Evolutionary conservation across 2,329 filamentous ascomycete genomes (phyloP).

Genomic region (Dothidotthia symphoricarpi): DNA sequence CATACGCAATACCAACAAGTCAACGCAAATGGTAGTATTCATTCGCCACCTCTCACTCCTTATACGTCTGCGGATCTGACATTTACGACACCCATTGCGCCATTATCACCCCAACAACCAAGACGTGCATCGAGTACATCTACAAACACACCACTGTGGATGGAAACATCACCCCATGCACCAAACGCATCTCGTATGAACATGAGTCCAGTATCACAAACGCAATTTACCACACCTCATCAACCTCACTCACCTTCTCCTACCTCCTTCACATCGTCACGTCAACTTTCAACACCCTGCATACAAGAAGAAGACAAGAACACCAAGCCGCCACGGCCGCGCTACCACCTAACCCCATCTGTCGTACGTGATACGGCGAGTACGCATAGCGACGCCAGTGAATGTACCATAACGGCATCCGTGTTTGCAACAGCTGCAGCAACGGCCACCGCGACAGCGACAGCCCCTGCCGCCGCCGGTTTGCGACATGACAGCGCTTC

Average conservation of each 20-base stretch:
- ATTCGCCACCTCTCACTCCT: slow-evolving; percentile 2
- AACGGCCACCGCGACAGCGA: slow-evolving; percentile 4
- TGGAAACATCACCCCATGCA: not conserved
- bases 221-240: too few species aligned
- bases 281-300: too few species aligned
- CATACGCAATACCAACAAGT: slow-evolving; percentile 2
- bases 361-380: slow-evolving; percentile 2
- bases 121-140: slow-evolving; percentile 4
- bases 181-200: not conserved
- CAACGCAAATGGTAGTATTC: slow-evolving; percentile 2
- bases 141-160: not conserved
- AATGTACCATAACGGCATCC: slow-evolving; percentile 9
- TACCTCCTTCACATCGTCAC: too few species aligned
- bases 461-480: slow-evolving; percentile 1
- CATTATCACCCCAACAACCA: slow-evolving; percentile 12
- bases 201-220: not conserved
- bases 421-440: not conserved
- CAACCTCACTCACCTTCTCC: too few species aligned
- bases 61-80: slow-evolving; percentile 5
- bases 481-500: slow-evolving; percentile 10
- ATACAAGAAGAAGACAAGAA: too few species aligned
- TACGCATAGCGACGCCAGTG: slow-evolving; percentile 5
- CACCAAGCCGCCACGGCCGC: too few species aligned
- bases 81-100: slow-evolving; percentile 12
- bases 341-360: not conserved